Percentiles rank a stretch among this genome's conserved stretches.
phyloP scores from a whole-genome alignment of 2,329 filamentous ascomycete species.

The Paramyrothecium roridum region DNA sequence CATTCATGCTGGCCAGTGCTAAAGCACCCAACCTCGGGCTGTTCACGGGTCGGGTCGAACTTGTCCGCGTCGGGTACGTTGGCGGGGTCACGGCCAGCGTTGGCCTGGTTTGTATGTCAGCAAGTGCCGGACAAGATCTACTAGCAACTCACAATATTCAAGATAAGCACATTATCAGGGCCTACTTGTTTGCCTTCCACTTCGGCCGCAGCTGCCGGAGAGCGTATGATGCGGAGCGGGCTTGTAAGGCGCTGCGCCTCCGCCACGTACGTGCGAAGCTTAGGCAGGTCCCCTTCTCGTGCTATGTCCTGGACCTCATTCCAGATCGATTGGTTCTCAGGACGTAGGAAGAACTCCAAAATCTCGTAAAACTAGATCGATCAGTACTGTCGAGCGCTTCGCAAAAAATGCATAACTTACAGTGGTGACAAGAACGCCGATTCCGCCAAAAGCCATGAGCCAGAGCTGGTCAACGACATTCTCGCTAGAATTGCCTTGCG shows the following conservation, averaged over 20 bases:
- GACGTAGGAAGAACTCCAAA: slow-evolving; percentile 36
- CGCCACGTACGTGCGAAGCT: slow-evolving; percentile 32
- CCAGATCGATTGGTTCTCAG: slow-evolving; percentile 38
- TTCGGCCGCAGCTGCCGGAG: slow-evolving; percentile 27
- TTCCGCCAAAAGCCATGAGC: slow-evolving; percentile 36
- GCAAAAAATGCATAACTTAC: slow-evolving; percentile 22
- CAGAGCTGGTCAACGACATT: slow-evolving; percentile 31
- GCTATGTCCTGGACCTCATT: slow-evolving; percentile 37
- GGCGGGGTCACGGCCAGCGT: slow-evolving; percentile 32
- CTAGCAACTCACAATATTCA: slow-evolving; percentile 32
- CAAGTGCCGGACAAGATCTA: not conserved
- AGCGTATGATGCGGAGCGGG: slow-evolving; percentile 33
- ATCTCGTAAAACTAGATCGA: slow-evolving; percentile 39
- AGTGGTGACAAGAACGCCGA: slow-evolving; percentile 33
- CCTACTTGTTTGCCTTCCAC: slow-evolving; percentile 35
- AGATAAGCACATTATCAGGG: slow-evolving; percentile 35
- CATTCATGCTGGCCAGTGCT: slow-evolving; percentile 46
- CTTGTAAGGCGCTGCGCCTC: slow-evolving; percentile 38
- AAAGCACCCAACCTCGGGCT: slow-evolving; percentile 36
- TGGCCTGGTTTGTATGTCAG: slow-evolving; percentile 25
- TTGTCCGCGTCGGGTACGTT: slow-evolving; percentile 32
- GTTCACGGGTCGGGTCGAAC: slow-evolving; percentile 40
- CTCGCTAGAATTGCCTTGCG: slow-evolving; percentile 26
- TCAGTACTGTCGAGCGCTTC: not conserved
- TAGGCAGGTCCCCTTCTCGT: slow-evolving; percentile 27